Base-by-base conservation (phyloP, 2,329 filamentous ascomycete species). In the Fusarium sp. region DNA sequence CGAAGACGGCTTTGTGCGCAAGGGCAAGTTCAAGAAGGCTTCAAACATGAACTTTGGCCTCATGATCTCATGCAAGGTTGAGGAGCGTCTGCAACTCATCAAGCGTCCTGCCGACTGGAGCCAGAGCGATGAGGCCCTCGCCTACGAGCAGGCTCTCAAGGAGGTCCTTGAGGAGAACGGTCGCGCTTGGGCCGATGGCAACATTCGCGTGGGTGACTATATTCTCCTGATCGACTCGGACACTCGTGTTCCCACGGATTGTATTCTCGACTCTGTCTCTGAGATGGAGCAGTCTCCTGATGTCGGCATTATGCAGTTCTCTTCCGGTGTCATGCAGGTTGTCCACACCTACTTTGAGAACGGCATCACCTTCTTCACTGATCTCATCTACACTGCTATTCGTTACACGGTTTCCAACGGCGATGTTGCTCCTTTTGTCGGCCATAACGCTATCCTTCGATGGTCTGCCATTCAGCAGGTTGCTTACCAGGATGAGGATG, bases 201-300 rank as follows among this genome's bases (percentile, higher is more conserved):
- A 96, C 82, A 92, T 97, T 76, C 93, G 94, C 61, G 86, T 97
- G 24, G 94, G 94, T 65, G 94, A 97, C 83, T 95, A 95, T 82
- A 94, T 95, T 69, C 79, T 84, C 14, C 78, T 95, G 69, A 93
- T 94, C 79, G 93, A 94, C 83, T 94, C 93, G 2, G 93, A 95
- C 81, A 95, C 93, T 34, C 92, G 93, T 82, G 93, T 94, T 3
- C 93, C 93, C 2, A 84, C 87, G 42, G 93, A 95, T 81, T 96
- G 93, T 78, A 86, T 96, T 69, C 86, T 95, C 7, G 93, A 95
- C 78, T 93, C 93, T 47, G 93, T 93, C 56, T 94, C 91, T 59
- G 93, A 96, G 79, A 94, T 95, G 93, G 92, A 95, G 79, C 91
- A 92, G 78, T 93, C 91, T 3, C 93, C 92, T 4, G 90, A 95